Base-by-base conservation (phyloP, 495 filamentous ascomycete genomes). In the Aspergillus baeticus region DNA sequence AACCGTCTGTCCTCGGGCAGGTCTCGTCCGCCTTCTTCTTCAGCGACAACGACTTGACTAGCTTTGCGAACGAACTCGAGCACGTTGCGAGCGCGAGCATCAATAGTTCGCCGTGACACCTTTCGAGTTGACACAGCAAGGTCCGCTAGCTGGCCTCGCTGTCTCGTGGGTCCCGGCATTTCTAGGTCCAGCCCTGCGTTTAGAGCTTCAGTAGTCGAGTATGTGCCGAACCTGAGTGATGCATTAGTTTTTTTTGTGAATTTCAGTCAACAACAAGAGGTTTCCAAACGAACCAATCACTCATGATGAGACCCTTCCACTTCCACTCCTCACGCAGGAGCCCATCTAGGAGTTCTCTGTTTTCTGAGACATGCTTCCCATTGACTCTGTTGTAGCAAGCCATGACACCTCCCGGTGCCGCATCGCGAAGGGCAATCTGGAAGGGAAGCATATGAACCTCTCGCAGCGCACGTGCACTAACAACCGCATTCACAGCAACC, bases 371-470 rank as follows among this genome's bases (percentile, higher is more conserved):
- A 6, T 45, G n/a, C 2, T 10, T 8, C 3, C 39, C 35, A 23
- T 33, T 35, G 0, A 54, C 29, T 7, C 74, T 81, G 66, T 90
- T 89, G 63, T 90, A 88, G n/a, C 87, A 84, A n/a, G 82, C 85
- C 87, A 89, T 89, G 35, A 88, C 70, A 6, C 81, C 79, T 43
- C 74, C 75, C 0, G 85, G 84, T 34, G 77, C 68, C 6, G 76
- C 63, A 34, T 86, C 78, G 14, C 77, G 66, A 17, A 87, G 69
- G 8, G 80, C 84, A 54, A 88, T 74, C 65, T 88, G 82, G 63
- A 88, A 90, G 0, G 87, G 83, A 59, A 82, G 66, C 4, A 83
- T 69, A 60, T 90, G 87, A 14, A 89, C 82, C 69, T 90, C 87
- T 17, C 86, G 77, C 55, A 90, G 63, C 26, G 86, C 80, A 14